Conservation (phyloP, 345 rosid species). For the Leavenworthia alabamica region DNA sequence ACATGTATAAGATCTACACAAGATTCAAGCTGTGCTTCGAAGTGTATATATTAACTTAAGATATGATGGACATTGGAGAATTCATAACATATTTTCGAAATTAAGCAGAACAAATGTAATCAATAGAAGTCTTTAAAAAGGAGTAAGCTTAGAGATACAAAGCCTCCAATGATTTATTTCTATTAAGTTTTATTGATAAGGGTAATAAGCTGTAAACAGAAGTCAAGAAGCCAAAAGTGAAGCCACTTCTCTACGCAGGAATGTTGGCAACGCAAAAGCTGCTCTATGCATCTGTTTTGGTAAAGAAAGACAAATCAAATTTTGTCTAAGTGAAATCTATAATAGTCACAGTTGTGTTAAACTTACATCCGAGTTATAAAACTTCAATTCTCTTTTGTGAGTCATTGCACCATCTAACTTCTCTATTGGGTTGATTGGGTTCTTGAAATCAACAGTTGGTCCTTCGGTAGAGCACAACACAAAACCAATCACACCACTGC, state of each 20-base stretch:
- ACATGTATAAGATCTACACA: neutral
- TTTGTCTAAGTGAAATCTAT: neutral
- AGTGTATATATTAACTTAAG: conserved; percentile 12
- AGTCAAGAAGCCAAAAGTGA: conserved; percentile 32
- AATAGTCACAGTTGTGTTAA: neutral
- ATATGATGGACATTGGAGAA: neutral
- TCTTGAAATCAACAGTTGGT: conserved; percentile 65
- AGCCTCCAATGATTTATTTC: conserved; percentile 10
- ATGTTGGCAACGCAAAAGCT: conserved; percentile 79
- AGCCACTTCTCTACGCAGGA: conserved; percentile 70
- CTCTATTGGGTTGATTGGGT: conserved; percentile 88
- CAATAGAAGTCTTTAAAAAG: conserved; percentile 2
- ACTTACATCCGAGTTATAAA: conserved; percentile 76
- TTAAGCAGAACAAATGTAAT: neutral
- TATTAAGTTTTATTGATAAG: conserved; percentile 3
- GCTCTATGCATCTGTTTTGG: conserved; percentile 72
- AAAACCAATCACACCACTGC: conserved; percentile 91
- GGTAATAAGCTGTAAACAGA: neutral
- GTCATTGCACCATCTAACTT: conserved; percentile 60
- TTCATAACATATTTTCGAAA: neutral
- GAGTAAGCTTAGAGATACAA: conserved; percentile 17
- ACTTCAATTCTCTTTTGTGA: conserved; percentile 62
- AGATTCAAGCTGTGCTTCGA: conserved; percentile 13
- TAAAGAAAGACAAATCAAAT: neutral
- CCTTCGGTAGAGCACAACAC: conserved; percentile 78